Percentiles rank a stretch among this genome's conserved stretches.
phyloP scores from a whole-genome alignment of 805 yeast species.

The Wickerhamomyces ciferrii region DNA sequence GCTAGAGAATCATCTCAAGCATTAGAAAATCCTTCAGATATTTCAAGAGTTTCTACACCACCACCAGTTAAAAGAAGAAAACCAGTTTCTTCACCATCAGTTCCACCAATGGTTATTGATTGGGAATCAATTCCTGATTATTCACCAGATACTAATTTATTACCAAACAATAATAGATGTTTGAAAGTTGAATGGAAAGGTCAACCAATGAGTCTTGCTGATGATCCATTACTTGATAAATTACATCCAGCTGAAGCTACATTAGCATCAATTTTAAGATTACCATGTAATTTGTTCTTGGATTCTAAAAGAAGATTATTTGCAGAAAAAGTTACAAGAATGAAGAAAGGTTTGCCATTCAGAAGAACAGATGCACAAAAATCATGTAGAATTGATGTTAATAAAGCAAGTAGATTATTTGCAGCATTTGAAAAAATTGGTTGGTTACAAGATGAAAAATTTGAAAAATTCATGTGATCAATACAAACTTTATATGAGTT shows the following conservation, averaged over 20 bases:
- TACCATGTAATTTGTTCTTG: slow-evolving; percentile 81
- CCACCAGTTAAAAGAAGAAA: slow-evolving; percentile 33
- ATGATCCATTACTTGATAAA: slow-evolving; percentile 66
- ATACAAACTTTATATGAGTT: too few relatives aligned
- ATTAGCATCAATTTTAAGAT: slow-evolving; percentile 81
- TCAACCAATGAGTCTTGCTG: slow-evolving; percentile 85
- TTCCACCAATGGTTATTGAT: slow-evolving; percentile 44
- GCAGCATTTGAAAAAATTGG: slow-evolving; percentile 95
- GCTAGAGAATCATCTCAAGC: slow-evolving; percentile 33
- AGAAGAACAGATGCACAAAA: slow-evolving; percentile 98
- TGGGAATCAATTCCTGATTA: slow-evolving; percentile 77
- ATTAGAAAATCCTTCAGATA: slow-evolving; percentile 23
- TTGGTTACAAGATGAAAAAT: slow-evolving; percentile 82
- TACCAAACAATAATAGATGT: slow-evolving; percentile 69
- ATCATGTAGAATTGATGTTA: slow-evolving; percentile 95
- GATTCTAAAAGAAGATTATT: slow-evolving; percentile 83
- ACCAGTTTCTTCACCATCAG: slow-evolving; percentile 33
- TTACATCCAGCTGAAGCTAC: slow-evolving; percentile 90
- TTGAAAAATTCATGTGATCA: slow-evolving; percentile 37
- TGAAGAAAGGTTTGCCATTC: slow-evolving; percentile 73
- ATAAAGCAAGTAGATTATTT: slow-evolving; percentile 88
- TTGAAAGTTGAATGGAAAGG: slow-evolving; percentile 97
- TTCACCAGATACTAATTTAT: slow-evolving; percentile 62
- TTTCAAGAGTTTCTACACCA: slow-evolving; percentile 26
- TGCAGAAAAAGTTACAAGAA: slow-evolving; percentile 78